Evolutionary conservation across 2,329 filamentous ascomycete genomes (phyloP), one percentile per base, ranked within the genome.

Genomic region (Trichophyton simii): DNA sequence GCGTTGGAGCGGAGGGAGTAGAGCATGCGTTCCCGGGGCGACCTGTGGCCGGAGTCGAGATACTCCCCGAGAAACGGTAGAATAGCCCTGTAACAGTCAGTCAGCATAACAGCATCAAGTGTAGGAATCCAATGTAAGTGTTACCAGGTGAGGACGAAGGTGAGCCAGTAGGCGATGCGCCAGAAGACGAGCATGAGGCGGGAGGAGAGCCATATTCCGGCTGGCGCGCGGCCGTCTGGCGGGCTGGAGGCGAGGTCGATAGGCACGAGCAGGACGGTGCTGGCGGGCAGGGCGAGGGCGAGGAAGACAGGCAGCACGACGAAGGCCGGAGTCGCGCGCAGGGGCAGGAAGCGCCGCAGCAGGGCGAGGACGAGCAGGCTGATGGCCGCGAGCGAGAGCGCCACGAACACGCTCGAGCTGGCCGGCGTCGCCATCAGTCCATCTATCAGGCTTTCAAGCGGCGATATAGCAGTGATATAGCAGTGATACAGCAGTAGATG

Each of bases 161-260:
- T 97, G 61, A 99, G 80, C 94, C 94, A 99, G 76, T 99, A 99
- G 20, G 88, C 87, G 66, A 99, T 92, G 71, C 92, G 84, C 94
- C 94, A 99, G 62, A 87, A 87, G 25, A 96, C 89, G 69, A 95
- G 79, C 57, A 96, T 79, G 31, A 91, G 82, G 58, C 85, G 79
- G 66, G 87, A 80, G 3, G 89, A 87, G 38, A 99, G 82, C 89
- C 91, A 96, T 70, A 99, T 88, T 38, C 91, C 94, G 67, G 87
- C 83, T 15, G 83, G 81, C 15, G 83, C 84, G 73, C 88, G 87
- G 63, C 88, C 85, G 58, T 85, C 85, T 57, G 84, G 82, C 22
- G 89, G 87, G 70, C 84, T 92, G 5, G 91, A 96, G 0, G 92
- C 91, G 66, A 99, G 84, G 74, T 99, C 94, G 73, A 99, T 95